Base-by-base conservation (phyloP, 371 early-diverging fungal species). In the Capniomyces stellatus region DNA sequence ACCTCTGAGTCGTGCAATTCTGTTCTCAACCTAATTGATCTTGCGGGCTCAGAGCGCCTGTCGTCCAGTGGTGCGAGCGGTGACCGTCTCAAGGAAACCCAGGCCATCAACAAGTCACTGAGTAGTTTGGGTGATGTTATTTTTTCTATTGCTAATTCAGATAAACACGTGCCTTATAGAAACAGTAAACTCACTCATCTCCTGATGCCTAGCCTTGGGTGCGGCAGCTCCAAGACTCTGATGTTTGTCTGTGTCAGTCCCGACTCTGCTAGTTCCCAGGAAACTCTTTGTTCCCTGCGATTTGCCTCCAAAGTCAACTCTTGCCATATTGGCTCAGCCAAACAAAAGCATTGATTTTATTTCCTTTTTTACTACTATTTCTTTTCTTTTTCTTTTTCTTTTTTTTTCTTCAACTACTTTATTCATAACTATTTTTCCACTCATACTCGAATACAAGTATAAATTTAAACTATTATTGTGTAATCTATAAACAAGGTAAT, bases 161-260 rank as follows among this genome's bases (percentile, higher is more conserved):
- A 83, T 31, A 61, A 69, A 18, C 92, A 96, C 68, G 75, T 98
- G 19, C 98, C 98, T 0, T 99, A 91, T 65, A 76, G 99, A 62
- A 92, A 98, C 73, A 95, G 94, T 1, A 96, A 94, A 74, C 60
- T 97, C 30, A 99, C 99, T 3, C 88, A 86, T 64, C 56, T 96
- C 54, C 72, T 99, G 46, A 89, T 94, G 65, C 80, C 88, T 62
- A 87, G 88, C 0, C 74, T 95, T 3, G 89, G 70, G 55, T 55
- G 46, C 8, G 93, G 93, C 21, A 96, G 94, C 60, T 86, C 89
- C 59, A 94, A 96, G 67, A 92, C 92, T 0, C 75, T 95, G 19
- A 98, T 99, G 98, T 92, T 99, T 81, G 97, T 98, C 23, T 98
- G 97, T 61, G 76, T 99, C 27, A 83, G 85, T 23, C 92, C 93